Evolutionary conservation across 2,329 filamentous ascomycete genomes (phyloP), one percentile per base, ranked within the genome.

Genomic region (Botrytis squamosa): DNA sequence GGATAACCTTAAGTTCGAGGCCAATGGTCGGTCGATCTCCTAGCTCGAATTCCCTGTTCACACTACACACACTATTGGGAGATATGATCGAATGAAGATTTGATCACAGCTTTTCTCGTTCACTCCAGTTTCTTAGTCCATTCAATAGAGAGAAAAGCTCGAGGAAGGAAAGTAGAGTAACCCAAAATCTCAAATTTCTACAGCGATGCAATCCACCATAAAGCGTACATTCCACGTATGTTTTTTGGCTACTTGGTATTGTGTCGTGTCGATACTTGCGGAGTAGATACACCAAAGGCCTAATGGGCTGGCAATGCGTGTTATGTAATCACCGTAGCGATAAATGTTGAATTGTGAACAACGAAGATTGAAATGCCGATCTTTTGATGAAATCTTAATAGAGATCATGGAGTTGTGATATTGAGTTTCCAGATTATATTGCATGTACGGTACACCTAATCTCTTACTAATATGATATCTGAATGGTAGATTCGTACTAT

Each of bases 61-160:
- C 36, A 44, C 16, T 64, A 44, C 38, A 29, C 60, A 20, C 25
- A 64, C 60, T 64, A 64, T 64, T 64, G 60, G 38, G 38, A 63
- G 25, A 63, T 20, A 6, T 63, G 60, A 16, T 44, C 62, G n/a
- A 40, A 64, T 64, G 44, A 38, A 49, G 29, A 25, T 38, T 38
- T 52, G 44, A 12, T 38, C 22, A 49, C 29, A 44, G 42, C 64
- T n/a, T 55, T 55, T 66, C 63, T 42, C 63, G 20, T 66, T 36
- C 42, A 29, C 63, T 46, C 63, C 29, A 14, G 42, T 3, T 22
- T 36, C 29, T 22, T 49, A 66, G 64, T 36, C 42, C 33, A 66
- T 49, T 36, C 64, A 38, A 66, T 49, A 66, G 52, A 66, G 49
- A 55, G 49, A 55, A 55, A 46, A 49, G 64, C 64, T 49, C 29